A percentile compares a stretch with the other conserved stretches of the same genome.
Conservation (phyloP, 1,139 yeast species). For the Saccharomyces hybrid region DNA sequence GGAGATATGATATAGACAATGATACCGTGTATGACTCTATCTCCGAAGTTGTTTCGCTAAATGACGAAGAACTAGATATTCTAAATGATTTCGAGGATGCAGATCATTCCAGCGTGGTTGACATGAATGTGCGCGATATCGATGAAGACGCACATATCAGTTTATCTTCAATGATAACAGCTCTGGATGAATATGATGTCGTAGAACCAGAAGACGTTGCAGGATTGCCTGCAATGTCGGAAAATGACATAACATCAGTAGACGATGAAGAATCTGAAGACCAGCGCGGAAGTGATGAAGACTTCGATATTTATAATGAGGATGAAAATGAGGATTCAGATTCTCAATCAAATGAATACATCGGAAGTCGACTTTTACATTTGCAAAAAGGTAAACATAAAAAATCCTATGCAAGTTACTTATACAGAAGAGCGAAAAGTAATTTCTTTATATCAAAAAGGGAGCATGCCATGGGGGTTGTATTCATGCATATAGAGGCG, state of each 20-base stretch:
- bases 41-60: conserved; percentile 4
- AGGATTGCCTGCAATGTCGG: neutral
- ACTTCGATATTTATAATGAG: conserved; percentile 2
- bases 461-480: conserved; percentile 47
- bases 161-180: conserved; percentile 16
- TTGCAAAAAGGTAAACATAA: conserved; percentile 5
- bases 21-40: conserved; percentile 3
- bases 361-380: conserved; percentile 2
- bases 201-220: conserved; percentile 7
- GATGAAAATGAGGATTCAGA: neutral
- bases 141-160: conserved; percentile 5
- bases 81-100: conserved; percentile 1
- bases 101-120: neutral
- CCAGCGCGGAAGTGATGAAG: conserved; percentile 5
- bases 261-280: conserved; percentile 6
- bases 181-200: conserved; percentile 24
- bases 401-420: conserved; percentile 6
- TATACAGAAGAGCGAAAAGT: conserved; percentile 7
- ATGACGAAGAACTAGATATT: conserved; percentile 3
- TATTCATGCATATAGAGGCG: conserved; percentile 66
- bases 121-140: neutral
- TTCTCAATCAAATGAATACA: conserved; percentile 5
- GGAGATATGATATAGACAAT: conserved; percentile 3
- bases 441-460: conserved; percentile 26
- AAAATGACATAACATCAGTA: neutral